Evolutionary conservation across 345 rosid species (phyloP), one percentile per base, ranked within the genome.

Genomic region (Physaria fendleri): DNA sequence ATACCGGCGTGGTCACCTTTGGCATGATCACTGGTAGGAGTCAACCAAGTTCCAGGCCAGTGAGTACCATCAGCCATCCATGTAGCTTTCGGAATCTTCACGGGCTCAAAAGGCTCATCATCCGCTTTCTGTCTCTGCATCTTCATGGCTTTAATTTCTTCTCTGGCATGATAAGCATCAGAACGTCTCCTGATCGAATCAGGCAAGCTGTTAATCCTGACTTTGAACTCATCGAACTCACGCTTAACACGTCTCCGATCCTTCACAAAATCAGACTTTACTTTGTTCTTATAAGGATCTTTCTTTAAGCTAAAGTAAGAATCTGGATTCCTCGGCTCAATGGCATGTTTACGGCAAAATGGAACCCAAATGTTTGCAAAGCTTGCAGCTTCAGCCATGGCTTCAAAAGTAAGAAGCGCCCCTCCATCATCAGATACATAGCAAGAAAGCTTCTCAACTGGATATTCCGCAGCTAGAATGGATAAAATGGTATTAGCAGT

Each of bases 61-160:
- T 92, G 93, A 43, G 98, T 89, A 38, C 95, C 91, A 79, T 92
- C 98, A 54, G 98, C 98, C 98, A 92, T 92, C 98, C 98, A 92
- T 6, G 98, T 92, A 8, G 97, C 98, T 75, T 89, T 92, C 2
- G 87, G 87, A 58, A 92, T 83, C 84, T 89, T 92, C 56, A 83
- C 81, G 35, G 61, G 58, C 71, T 92, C 97, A 7, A 71, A 73
- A 66, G 83, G 80, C 62, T 71, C 76, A 61, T 85, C 97, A 65
- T 83, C 81, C 55, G 75, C 77, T 59, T 85, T 89, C 79, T 86
- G 83, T 37, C 95, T 86, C 79, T 82, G 89, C 74, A 75, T 72
- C 78, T 89, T 92, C 98, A 92, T 81, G 40, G 91, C 95, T 80
- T 92, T 89, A 64, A 92, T 85, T 72, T 92, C 98, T 66, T 92